phyloP scores from a whole-genome alignment of 176 grass and related monocot species.

The Oryza brachyantha region DNA sequence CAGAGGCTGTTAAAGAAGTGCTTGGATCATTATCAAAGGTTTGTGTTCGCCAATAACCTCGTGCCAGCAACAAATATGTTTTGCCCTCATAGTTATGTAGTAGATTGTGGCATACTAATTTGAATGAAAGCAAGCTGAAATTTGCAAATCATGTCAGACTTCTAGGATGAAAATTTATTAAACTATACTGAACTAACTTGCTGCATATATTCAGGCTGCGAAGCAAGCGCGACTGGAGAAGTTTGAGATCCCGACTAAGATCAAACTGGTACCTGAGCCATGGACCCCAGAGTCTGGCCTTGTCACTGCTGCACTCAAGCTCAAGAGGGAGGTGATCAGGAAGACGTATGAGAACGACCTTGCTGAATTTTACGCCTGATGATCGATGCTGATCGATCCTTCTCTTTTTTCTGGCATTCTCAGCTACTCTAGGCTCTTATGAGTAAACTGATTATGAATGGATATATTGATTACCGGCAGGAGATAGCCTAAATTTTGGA shows the following conservation, averaged over 20 bases:
- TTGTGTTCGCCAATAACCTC: slow-evolving; percentile 29
- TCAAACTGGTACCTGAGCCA: slow-evolving; percentile 43
- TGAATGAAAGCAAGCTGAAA: background rate
- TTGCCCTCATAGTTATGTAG: no score
- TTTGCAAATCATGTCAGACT: slow-evolving; percentile 4
- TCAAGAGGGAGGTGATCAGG: slow-evolving; percentile 64
- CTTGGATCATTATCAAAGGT: slow-evolving; percentile 72
- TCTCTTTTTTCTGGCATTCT: background rate
- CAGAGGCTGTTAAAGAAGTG: slow-evolving; percentile 81
- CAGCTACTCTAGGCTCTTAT: slow-evolving; percentile 7
- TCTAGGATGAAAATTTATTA: background rate
- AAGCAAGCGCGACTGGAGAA: slow-evolving; percentile 72
- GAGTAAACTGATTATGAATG: background rate
- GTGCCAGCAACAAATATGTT: background rate
- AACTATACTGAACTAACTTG: background rate
- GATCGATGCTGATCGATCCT: background rate
- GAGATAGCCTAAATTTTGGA: background rate
- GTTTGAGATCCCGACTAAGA: slow-evolving; percentile 73
- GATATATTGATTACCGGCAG: background rate
- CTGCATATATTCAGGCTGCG: slow-evolving; percentile 44
- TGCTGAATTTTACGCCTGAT: slow-evolving; percentile 52
- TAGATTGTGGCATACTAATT: background rate
- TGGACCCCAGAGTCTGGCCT: slow-evolving; percentile 60
- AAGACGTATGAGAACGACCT: slow-evolving; percentile 66
- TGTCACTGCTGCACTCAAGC: slow-evolving; percentile 60